Base-by-base conservation (phyloP, 495 filamentous ascomycete species). In the Pyrenopolyporus hunteri region DNA sequence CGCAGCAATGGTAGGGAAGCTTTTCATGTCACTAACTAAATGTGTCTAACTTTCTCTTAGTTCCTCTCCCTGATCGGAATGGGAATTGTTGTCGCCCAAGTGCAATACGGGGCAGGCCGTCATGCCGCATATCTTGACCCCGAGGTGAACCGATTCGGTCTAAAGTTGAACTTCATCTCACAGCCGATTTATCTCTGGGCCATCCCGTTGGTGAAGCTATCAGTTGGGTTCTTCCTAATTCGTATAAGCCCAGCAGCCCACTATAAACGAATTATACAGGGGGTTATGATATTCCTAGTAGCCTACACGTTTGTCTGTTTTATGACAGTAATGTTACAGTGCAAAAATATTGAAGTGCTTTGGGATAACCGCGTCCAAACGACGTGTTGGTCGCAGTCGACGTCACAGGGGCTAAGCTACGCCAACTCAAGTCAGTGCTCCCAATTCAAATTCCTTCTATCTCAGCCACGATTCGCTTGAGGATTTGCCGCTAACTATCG, bases 181-280 rank as follows among this genome's bases (percentile, higher is more conserved):
- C 76, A 79, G 45, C 70, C 67, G 0, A 63, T 82, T 14, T 78
- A 70, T 36, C 64, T 80, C 5, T 72, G 72, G 59, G 73, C 62
- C 0, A 76, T 82, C 26, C 69, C 72, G 9, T 42, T 78, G 14
- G 75, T 77, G 19, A 83, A 83, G 60, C 50, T 80, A 35, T 76
- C 75, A 31, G 73, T 81, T 45, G 78, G 76, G 1, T 54, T 81
- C 14, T 80, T 81, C 53, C 57, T 82, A 17, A 40, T 80, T 42
- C 74, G 79, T 1, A 70, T 81, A 37, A 69, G 74, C 13, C 55
- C 68, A 4, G 65, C 58, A 1, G 61, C 63, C 37, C 50, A 60
- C 4, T 79, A 78, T 51, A 75, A 63, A 37, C 57, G 62, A 29
- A 69, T 78, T 8, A 70, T 82, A 35, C 50, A 68, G 3, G 56